These are phyloP conservation scores for Colletotrichum sp. DNA, from an alignment of 2,329 filamentous ascomycete genomes.

Conservation along the genomic window DNA sequence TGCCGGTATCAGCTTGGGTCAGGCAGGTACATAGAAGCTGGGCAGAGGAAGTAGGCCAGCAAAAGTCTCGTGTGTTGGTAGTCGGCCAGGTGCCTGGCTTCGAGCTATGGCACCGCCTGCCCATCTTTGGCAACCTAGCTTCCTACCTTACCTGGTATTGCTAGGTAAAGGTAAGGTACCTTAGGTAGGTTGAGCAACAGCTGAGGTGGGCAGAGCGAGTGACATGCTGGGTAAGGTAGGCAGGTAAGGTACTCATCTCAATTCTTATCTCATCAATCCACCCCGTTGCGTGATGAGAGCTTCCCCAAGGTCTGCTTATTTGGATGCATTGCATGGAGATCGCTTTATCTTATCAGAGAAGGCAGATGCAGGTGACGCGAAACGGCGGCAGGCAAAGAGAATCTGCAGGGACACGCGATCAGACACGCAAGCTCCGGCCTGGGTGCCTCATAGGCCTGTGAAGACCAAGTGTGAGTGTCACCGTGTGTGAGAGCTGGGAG, in stretches of 20 bases:
- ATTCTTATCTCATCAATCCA: neutral
- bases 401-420: constrained; percentile 20
- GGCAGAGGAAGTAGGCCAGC: neutral
- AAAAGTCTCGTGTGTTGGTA: neutral
- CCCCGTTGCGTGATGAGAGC: neutral
- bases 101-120: neutral
- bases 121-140: neutral
- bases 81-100: neutral
- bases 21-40: neutral
- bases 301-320: neutral
- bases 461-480: neutral
- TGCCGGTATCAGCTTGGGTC: neutral
- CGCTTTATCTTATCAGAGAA: neutral
- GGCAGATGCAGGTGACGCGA: neutral
- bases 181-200: neutral
- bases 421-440: constrained; percentile 19
- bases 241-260: neutral
- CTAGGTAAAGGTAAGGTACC: neutral
- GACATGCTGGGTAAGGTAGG: neutral
- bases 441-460: constrained; percentile 8
- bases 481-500: constrained; percentile 6
- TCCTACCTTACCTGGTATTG: neutral
- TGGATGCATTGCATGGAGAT: neutral
- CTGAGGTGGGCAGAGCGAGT: neutral
- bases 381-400: neutral